Percentiles rank a stretch among this genome's conserved stretches.
Conservation (phyloP, 352 stramenopile species). For the Ophiocytium majus region DNA sequence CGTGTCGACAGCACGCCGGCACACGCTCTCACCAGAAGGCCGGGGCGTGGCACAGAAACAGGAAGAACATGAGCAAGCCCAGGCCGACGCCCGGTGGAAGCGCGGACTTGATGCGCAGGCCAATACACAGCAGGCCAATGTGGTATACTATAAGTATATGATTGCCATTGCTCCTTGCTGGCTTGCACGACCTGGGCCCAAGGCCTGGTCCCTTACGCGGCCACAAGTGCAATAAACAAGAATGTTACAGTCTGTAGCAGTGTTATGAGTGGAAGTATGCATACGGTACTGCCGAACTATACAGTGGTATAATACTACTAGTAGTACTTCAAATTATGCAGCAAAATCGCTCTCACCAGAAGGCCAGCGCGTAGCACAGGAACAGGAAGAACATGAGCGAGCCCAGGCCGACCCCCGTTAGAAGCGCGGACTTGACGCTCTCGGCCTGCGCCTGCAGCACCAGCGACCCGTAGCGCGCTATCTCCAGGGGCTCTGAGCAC, state of each 20-base stretch:
- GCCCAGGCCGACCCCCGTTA: constrained; percentile 39
- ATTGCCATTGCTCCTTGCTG: too few species aligned
- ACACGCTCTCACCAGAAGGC: constrained; percentile 51
- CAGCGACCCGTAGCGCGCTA: constrained; percentile 34
- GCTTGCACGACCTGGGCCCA: too few species aligned
- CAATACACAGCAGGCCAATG: too few species aligned
- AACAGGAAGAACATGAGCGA: constrained; percentile 41
- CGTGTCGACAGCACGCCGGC: neutral
- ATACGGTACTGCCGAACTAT: too few species aligned
- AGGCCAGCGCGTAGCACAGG: constrained; percentile 48
- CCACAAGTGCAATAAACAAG: too few species aligned
- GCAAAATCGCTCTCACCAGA: constrained; percentile 27
- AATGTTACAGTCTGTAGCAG: too few species aligned
- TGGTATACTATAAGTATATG: too few species aligned
- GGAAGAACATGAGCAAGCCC: constrained; percentile 24
- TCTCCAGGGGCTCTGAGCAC: constrained; percentile 39
- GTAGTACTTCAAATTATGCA: too few species aligned
- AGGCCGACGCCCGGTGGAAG: constrained; percentile 5
- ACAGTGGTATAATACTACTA: too few species aligned
- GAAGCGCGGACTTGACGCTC: constrained; percentile 31
- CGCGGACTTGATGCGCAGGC: too few species aligned
- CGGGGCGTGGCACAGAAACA: constrained; percentile 28
- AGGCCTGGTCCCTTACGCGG: too few species aligned
- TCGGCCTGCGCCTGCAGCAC: constrained; percentile 38
- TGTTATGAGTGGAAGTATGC: too few species aligned